Conservation (phyloP, 257 asterid species). For the Anisodus tanguticus region DNA sequence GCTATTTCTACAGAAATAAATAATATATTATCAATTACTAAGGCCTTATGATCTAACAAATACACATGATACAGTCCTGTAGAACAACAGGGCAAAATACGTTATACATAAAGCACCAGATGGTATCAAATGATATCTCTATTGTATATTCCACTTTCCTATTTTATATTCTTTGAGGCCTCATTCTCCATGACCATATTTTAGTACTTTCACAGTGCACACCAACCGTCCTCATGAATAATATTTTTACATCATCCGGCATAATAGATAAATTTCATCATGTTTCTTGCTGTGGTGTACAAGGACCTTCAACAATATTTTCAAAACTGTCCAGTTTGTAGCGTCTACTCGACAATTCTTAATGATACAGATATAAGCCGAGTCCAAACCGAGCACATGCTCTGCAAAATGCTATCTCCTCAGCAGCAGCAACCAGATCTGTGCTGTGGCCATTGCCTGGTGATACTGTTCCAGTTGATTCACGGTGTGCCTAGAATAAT, state of each 20-base stretch:
- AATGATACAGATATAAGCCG: slow-evolving; percentile 82
- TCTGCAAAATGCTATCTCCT: slow-evolving; percentile 89
- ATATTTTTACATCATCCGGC: background rate
- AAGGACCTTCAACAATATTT: slow-evolving; percentile 3
- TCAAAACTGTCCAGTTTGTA: slow-evolving; percentile 6
- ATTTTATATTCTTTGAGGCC: background rate
- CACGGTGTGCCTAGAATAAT: slow-evolving; percentile 75
- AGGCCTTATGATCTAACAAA: background rate
- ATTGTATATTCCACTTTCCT: background rate
- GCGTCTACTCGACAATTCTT: slow-evolving; percentile 48
- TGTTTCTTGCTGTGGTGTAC: background rate
- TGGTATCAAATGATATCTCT: background rate
- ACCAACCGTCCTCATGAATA: background rate
- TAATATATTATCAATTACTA: background rate
- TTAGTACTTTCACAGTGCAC: background rate
- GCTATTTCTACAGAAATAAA: background rate
- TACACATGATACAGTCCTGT: background rate
- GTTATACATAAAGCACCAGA: background rate
- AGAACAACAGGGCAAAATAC: background rate
- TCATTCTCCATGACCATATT: background rate
- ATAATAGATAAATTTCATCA: background rate
- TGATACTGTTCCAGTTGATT: slow-evolving; percentile 81
- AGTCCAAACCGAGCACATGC: slow-evolving; percentile 96
- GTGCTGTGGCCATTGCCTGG: slow-evolving; percentile 38
- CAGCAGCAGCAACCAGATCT: slow-evolving; percentile 89